phyloP scores from a whole-genome alignment of 345 rosid species.

The Gossypium longicalyx region DNA sequence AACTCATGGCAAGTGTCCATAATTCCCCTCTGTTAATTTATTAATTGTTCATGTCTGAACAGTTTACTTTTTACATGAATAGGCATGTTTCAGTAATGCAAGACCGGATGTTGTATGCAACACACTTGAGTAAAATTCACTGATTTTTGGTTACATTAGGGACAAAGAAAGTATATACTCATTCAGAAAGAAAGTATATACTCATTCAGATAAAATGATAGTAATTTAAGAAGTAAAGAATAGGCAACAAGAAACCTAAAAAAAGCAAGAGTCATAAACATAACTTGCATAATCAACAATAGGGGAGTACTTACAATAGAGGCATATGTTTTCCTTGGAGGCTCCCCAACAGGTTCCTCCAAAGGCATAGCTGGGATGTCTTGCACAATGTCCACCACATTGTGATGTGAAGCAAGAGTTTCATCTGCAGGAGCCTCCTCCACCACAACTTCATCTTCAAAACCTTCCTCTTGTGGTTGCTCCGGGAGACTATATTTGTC shows the following conservation, averaged over 20 bases:
- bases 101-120: not conserved
- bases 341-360: constrained; percentile 70
- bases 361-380: constrained; percentile 37
- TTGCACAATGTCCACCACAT: constrained; percentile 39
- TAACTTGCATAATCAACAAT: constrained; percentile 6
- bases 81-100: not conserved
- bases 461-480: constrained; percentile 56
- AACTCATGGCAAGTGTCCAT: not conserved
- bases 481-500: constrained; percentile 69
- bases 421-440: constrained; percentile 66
- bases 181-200: not conserved
- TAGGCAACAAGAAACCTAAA: not conserved
- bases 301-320: constrained; percentile 59
- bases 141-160: not conserved
- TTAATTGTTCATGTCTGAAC: not conserved
- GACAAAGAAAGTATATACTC: no score
- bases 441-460: constrained; percentile 47
- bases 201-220: not conserved
- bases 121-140: not conserved
- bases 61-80: not conserved
- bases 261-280: not conserved
- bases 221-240: not conserved
- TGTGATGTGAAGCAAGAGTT: constrained; percentile 31
- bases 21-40: not conserved
- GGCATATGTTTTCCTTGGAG: constrained; percentile 70